phyloP scores from a whole-genome alignment of 257 asterid species.

The Solanum gracilifrons region DNA sequence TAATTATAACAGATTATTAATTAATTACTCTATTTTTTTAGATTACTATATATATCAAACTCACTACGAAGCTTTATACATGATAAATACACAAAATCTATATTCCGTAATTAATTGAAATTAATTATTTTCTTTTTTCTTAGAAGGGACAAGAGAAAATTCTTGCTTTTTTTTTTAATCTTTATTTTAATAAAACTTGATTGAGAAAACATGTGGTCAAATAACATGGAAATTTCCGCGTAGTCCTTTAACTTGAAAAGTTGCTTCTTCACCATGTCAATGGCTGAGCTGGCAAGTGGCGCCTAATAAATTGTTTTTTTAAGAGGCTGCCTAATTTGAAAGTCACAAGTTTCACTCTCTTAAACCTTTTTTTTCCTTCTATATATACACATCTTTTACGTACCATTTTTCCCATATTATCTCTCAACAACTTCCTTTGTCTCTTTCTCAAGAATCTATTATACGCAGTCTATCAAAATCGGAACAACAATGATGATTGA shows the following conservation, averaged over 20 bases:
- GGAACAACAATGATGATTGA: constrained; percentile 16
- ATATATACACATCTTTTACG: background rate
- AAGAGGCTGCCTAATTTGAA: background rate
- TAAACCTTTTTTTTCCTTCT: background rate
- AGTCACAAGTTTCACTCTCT: background rate
- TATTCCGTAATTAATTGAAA: background rate
- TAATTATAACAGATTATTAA: background rate
- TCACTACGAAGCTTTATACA: background rate
- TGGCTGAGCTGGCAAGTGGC: background rate
- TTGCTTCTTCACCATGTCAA: background rate
- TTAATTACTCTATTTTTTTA: background rate
- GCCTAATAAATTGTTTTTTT: background rate
- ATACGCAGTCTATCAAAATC: background rate
- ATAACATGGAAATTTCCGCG: background rate
- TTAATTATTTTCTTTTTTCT: background rate
- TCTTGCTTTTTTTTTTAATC: background rate
- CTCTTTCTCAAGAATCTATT: background rate
- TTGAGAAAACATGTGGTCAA: background rate
- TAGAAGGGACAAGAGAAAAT: background rate
- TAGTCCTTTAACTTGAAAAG: background rate
- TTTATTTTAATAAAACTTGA: background rate
- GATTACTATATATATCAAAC: background rate
- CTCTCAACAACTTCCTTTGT: background rate
- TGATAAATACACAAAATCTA: background rate
- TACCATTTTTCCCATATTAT: background rate